Base-by-base conservation (phyloP, 352 stramenopile genomes). In the Phytopythium litorale region DNA sequence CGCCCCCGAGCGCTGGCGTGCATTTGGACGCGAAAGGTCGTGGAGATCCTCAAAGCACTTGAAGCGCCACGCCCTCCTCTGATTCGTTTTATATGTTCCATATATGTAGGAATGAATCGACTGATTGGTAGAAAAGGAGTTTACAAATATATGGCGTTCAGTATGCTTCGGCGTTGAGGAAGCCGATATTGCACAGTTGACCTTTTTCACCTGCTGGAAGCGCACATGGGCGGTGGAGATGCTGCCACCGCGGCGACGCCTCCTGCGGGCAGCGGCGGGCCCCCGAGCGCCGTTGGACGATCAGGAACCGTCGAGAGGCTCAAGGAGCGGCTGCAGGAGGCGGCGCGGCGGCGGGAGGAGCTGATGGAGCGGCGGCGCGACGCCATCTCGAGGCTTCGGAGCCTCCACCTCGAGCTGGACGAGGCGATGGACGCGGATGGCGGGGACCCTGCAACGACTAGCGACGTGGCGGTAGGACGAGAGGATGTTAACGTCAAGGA, bases 291-390 rank as follows among this genome's bases (percentile, higher is more conserved):
- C 38, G 35, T 15, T 7, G 12, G 59, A n/a, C 40, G 18, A 15
- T 7, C 38, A 7, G 32, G 70, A 33, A 38, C 60, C 38, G 35
- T 33, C 19, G 53, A 67, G 42, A 68, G 38, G 28, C 42, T 70
- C 5, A 49, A 62, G 25, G 30, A 70, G 48, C 67, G 55, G 59
- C 63, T 78, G 23, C 46, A 35, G 2, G 46, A 71, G 58, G n/a
- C 68, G 3, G 23, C 19, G 7, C 40, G 60, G 38, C 64, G 66
- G 48, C 54, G 62, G 28, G 28, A 71, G 40, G 45, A 38, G 21
- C 83, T 71, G 64, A 60, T 71, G 45, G 25, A 42, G 11, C 74
- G 60, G 58, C 65, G 73, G 8, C 58, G 76, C 21, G 64, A 72
- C n/a, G 32, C 40, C 13, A 35, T 80, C 16, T 38, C 56, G 60